Evolutionary conservation across 192 early-diverging fungal genomes (phyloP).

Genomic region (Powellomyces hirtus): DNA sequence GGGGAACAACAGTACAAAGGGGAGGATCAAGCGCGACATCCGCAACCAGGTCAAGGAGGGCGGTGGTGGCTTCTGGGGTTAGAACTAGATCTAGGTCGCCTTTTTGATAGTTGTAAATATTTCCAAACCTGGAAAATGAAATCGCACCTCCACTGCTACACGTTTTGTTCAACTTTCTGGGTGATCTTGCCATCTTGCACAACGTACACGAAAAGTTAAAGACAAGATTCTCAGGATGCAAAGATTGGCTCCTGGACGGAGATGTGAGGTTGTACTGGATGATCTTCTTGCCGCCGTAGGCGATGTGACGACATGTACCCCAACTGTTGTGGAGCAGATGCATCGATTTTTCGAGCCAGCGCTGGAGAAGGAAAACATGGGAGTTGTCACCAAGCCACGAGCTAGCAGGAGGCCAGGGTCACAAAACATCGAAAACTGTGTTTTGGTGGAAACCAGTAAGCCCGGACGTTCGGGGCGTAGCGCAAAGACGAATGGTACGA

Average conservation of each 20-base stretch:
- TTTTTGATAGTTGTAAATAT: too few relatives aligned
- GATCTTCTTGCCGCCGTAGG: not conserved
- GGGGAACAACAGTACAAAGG: conserved; percentile 27
- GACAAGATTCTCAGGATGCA: too few relatives aligned
- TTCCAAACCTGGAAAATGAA: too few relatives aligned
- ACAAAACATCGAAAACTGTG: too few relatives aligned
- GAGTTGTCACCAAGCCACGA: too few relatives aligned
- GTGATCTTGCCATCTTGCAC: too few relatives aligned
- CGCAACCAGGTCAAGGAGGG: conserved; percentile 24
- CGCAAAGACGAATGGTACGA: not conserved
- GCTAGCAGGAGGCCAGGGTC: too few relatives aligned
- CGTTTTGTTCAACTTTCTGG: too few relatives aligned
- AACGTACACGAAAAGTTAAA: too few relatives aligned
- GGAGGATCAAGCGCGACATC: conserved; percentile 4
- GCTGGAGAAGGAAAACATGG: not conserved
- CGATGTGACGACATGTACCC: not conserved
- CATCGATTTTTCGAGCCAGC: not conserved
- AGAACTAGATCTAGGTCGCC: too few relatives aligned
- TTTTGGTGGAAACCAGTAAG: not conserved
- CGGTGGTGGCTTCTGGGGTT: conserved; percentile 17
- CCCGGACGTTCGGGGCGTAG: not conserved
- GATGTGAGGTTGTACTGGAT: not conserved
- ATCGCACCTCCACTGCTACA: too few relatives aligned
- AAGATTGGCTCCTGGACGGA: too few relatives aligned
- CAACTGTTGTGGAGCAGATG: not conserved